Percentiles rank a stretch among this genome's conserved stretches.
These are phyloP conservation scores for Iris macrosiphon DNA, from an alignment of 106 monocot species.

Conservation along the genomic window DNA sequence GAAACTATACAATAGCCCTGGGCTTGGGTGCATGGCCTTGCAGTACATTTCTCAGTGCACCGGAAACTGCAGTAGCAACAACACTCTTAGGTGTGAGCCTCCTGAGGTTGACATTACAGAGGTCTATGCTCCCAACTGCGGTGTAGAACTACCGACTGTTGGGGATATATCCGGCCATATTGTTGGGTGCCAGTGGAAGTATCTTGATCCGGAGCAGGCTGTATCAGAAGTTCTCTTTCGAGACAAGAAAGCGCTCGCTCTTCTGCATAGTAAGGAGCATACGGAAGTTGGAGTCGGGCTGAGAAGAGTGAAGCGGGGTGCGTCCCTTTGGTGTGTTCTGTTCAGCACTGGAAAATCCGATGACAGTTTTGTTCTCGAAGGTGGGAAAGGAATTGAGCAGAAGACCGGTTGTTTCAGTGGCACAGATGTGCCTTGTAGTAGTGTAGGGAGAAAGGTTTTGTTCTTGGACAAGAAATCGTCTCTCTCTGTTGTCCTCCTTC, in stretches of 20 bases:
- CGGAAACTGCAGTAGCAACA: conserved; percentile 49
- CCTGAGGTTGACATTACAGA: conserved; percentile 60
- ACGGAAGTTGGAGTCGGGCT: conserved; percentile 61
- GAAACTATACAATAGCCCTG: conserved; percentile 43
- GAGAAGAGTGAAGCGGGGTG: conserved; percentile 23
- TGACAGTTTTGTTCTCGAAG: conserved; percentile 63
- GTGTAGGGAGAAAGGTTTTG: conserved; percentile 18
- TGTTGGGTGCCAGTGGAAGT: conserved; percentile 41
- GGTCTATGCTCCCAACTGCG: conserved; percentile 80
- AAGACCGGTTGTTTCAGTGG: conserved; percentile 69
- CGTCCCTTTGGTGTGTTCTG: conserved; percentile 61
- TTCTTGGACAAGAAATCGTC: background rate
- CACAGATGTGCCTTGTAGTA: conserved; percentile 35
- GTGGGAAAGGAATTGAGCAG: conserved; percentile 57
- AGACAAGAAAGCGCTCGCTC: conserved; percentile 24
- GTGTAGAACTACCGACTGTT: conserved; percentile 71
- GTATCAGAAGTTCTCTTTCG: too few relatives aligned
- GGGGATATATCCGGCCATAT: conserved; percentile 42
- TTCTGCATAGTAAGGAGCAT: conserved; percentile 39
- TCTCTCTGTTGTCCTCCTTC: background rate
- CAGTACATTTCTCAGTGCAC: conserved; percentile 59
- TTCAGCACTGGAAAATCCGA: conserved; percentile 48
- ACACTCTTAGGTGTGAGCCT: conserved; percentile 36
- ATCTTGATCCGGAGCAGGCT: too few relatives aligned
- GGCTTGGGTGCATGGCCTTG: conserved; percentile 88